phyloP scores from a whole-genome alignment of 129 eudicot genomes.

The carrot (Daucus carota) region DH1_v3.0 NC_030381.2:46042501-46043000 shows the following conservation, averaged over 20 bases:
- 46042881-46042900: not conserved
- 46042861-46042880: not conserved
- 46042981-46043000: not conserved
- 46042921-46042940: not conserved
- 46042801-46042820: conserved; percentile 98
- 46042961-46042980: not conserved
- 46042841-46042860: conserved; percentile 6
- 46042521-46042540: too few relatives aligned
- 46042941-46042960: not conserved
- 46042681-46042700: conserved; percentile 66
- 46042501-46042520: too few relatives aligned
- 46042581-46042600: not conserved
- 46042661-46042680: not conserved
- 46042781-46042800: conserved; percentile 93
- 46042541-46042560: not conserved
- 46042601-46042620: not conserved
- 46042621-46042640: not conserved
- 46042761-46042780: conserved; percentile 87
- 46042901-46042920: not conserved
- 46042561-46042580: not conserved
- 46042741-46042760: conserved; percentile 77
- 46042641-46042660: not conserved
- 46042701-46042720: conserved; percentile 94
- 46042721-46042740: conserved; percentile 98
- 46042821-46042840: conserved; percentile 94